A percentile compares a stretch with the other conserved stretches of the same genome.
These are phyloP conservation scores for Jatropha curcas DNA, from an alignment of 345 rosid species.

Conservation along the genomic window DNA sequence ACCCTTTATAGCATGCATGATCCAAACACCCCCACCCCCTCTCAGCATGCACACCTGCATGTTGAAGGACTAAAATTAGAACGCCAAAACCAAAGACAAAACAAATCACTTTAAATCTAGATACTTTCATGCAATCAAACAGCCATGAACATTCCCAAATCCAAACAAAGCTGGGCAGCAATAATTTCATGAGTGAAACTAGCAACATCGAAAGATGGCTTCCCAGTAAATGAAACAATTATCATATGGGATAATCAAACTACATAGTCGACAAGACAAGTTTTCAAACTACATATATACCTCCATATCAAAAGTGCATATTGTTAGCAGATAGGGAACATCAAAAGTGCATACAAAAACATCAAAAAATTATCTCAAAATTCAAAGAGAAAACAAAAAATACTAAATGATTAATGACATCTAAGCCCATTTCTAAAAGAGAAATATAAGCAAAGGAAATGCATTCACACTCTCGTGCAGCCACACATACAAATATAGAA, in stretches of 20 bases:
- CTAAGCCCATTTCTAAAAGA: not conserved
- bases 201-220: not conserved
- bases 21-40: conserved; percentile 19
- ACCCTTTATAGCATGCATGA: conserved; percentile 75
- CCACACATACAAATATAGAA: too few species aligned
- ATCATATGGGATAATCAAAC: not conserved
- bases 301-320: too few species aligned
- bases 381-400: not conserved
- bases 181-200: not conserved
- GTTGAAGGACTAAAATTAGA: not conserved
- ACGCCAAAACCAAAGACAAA: not conserved
- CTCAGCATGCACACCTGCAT: conserved; percentile 22
- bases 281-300: too few species aligned
- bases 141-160: not conserved
- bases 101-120: not conserved
- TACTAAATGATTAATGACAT: too few species aligned
- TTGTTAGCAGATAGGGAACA: not conserved
- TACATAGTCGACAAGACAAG: not conserved
- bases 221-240: not conserved
- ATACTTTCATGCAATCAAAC: not conserved
- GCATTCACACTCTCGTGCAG: too few species aligned
- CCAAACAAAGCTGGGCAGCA: not conserved
- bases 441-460: too few species aligned
- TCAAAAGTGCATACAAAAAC: not conserved
- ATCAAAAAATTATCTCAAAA: not conserved